phyloP scores from a whole-genome alignment of 768 basidiomycete species.

The Lanmaoa rubissima region DNA sequence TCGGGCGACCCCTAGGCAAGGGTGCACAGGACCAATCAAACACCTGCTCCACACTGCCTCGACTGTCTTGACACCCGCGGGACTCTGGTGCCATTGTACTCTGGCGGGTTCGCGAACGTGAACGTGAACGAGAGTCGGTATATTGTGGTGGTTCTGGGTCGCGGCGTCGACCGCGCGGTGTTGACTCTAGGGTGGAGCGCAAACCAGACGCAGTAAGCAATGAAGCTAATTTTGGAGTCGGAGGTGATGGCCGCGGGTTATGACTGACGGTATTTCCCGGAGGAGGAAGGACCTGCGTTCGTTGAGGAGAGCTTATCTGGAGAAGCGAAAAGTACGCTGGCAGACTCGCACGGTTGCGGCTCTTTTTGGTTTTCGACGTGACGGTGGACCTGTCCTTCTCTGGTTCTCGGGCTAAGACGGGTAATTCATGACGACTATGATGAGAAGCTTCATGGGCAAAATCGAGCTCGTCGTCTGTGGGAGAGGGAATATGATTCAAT shows the following conservation, averaged over 20 bases:
- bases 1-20: conserved; percentile 44
- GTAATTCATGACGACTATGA: conserved; percentile 32
- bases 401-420: conserved; percentile 26
- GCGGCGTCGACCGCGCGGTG: conserved; percentile 55
- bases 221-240: conserved; percentile 53
- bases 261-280: conserved; percentile 42
- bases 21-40: conserved; percentile 48
- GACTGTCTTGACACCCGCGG: conserved; percentile 23
- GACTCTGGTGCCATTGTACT: conserved; percentile 7
- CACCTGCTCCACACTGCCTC: conserved; percentile 42
- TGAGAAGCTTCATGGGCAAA: conserved; percentile 37
- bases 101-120: conserved; percentile 38
- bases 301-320: conserved; percentile 48
- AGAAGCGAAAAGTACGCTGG: conserved; percentile 77
- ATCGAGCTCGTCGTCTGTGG: conserved; percentile 43
- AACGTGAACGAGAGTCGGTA: conserved; percentile 41
- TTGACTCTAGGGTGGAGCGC: conserved; percentile 39
- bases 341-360: conserved; percentile 68
- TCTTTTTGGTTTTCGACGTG: conserved; percentile 44
- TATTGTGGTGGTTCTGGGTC: conserved; percentile 35
- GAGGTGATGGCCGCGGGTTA: conserved; percentile 50
- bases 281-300: conserved; percentile 38
- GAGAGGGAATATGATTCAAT: conserved; percentile 31
- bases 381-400: conserved; percentile 29
- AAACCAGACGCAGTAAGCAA: conserved; percentile 33